Conservation (phyloP, 192 early-diverging fungal species). For the Chytriomyces sp. region DNA sequence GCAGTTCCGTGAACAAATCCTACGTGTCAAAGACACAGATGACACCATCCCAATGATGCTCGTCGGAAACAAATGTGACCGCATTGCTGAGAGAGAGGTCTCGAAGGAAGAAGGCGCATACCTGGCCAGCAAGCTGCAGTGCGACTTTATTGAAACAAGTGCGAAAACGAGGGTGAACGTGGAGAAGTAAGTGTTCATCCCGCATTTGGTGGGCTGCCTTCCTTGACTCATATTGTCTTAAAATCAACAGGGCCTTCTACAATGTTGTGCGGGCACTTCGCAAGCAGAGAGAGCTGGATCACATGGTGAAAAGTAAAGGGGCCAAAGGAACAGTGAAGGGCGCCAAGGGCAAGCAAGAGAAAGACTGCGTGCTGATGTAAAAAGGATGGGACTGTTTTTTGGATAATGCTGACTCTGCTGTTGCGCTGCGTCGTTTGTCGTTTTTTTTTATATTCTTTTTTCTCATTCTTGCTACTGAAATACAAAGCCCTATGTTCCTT, state of each 20-base stretch:
- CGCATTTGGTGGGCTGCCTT: too few species aligned
- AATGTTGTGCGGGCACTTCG: slow-evolving; percentile 83
- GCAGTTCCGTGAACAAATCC: slow-evolving; percentile 90
- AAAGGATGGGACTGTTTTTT: not conserved
- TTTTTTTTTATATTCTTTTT: slow-evolving; percentile 16
- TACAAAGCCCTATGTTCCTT: not conserved
- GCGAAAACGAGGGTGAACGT: slow-evolving; percentile 93
- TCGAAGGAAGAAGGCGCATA: slow-evolving; percentile 77
- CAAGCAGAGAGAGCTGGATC: slow-evolving; percentile 22
- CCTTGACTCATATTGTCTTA: not conserved
- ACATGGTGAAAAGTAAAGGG: slow-evolving; percentile 1
- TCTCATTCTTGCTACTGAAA: not conserved
- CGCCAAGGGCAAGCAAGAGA: slow-evolving; percentile 40
- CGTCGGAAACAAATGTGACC: slow-evolving; percentile 94
- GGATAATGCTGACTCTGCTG: not conserved
- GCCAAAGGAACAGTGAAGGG: slow-evolving; percentile 1
- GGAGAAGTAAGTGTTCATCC: slow-evolving; percentile 61
- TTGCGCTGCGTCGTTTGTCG: not conserved
- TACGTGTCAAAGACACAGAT: slow-evolving; percentile 93
- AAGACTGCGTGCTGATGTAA: slow-evolving; percentile 38
- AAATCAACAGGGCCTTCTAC: slow-evolving; percentile 66
- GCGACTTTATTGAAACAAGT: slow-evolving; percentile 88
- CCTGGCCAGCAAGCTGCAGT: slow-evolving; percentile 74
- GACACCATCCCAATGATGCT: slow-evolving; percentile 80
- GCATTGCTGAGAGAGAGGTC: slow-evolving; percentile 82